A percentile compares a stretch with the other conserved stretches of the same genome.
Evolutionary conservation across 257 asterid species (phyloP).

Genomic region (Solanum verrucosum): DNA sequence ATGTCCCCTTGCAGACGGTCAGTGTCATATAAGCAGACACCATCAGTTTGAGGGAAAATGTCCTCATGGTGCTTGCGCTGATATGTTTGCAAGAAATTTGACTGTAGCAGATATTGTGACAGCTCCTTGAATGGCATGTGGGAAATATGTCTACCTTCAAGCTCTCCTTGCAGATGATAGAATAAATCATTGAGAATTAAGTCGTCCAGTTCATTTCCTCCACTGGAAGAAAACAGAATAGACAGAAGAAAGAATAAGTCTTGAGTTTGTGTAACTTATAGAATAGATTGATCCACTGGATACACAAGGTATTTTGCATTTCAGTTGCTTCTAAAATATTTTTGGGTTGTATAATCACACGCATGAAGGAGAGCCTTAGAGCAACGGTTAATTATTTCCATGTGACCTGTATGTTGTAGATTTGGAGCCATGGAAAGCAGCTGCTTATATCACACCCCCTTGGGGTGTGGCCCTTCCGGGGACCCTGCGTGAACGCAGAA

Average conservation of each 20-base stretch:
- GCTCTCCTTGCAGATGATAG: slow-evolving; percentile 88
- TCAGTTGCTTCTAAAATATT: background rate
- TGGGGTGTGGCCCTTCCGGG: background rate
- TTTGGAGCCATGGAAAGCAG: background rate
- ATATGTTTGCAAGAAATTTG: slow-evolving; percentile 58
- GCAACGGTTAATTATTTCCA: background rate
- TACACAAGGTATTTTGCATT: background rate
- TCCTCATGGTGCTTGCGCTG: slow-evolving; percentile 32
- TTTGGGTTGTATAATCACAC: background rate
- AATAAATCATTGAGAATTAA: slow-evolving; percentile 70
- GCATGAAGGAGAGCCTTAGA: background rate
- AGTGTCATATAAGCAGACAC: slow-evolving; percentile 41
- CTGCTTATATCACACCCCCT: background rate
- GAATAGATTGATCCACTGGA: background rate
- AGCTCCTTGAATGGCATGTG: slow-evolving; percentile 73
- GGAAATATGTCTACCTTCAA: slow-evolving; percentile 78
- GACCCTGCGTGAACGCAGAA: background rate
- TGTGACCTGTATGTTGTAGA: background rate
- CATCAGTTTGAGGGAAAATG: slow-evolving; percentile 25
- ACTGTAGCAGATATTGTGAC: slow-evolving; percentile 54
- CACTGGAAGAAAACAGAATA: slow-evolving; percentile 38
- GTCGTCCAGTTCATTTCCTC: slow-evolving; percentile 55
- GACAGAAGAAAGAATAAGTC: background rate
- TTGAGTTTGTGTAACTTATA: background rate
- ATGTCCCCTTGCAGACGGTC: slow-evolving; percentile 53